A percentile compares a stretch with the other conserved stretches of the same genome.
These are phyloP conservation scores for Orbilia brochopaga DNA, from an alignment of 2,329 filamentous ascomycete species.

Conservation along the genomic window DNA sequence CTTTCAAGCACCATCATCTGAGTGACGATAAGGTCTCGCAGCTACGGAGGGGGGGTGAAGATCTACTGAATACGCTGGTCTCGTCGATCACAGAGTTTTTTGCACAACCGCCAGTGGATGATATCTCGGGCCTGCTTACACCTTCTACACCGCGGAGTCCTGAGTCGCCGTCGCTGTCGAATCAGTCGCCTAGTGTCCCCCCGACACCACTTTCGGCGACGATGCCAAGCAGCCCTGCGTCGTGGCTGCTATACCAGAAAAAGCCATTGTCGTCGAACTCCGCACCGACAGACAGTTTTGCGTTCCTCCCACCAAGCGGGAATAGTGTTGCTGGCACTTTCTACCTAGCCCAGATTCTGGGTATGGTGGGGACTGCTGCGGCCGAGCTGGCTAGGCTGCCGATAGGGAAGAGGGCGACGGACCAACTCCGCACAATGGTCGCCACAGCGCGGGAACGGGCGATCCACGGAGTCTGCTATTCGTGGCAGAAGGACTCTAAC, in stretches of 20 bases:
- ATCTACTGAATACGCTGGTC: conserved; percentile 82
- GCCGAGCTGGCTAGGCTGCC: conserved; percentile 45
- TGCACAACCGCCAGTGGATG: conserved; percentile 83
- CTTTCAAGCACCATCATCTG: conserved; percentile 77
- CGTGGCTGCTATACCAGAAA: conserved; percentile 33
- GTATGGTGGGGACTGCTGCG: conserved; percentile 72
- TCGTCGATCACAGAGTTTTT: conserved; percentile 84
- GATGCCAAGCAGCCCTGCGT: conserved; percentile 67
- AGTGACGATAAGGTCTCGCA: conserved; percentile 72
- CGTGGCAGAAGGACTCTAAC: conserved; percentile 93
- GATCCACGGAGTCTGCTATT: conserved; percentile 80
- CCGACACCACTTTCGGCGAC: conserved; percentile 74
- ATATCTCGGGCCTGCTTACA: conserved; percentile 85
- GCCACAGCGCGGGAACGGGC: conserved; percentile 81
- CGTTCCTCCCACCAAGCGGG: conserved; percentile 90
- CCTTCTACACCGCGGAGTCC: conserved; percentile 77
- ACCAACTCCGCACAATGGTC: conserved; percentile 77
- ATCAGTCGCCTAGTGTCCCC: conserved; percentile 65
- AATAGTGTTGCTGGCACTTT: conserved; percentile 87
- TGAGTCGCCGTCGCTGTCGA: conserved; percentile 59
- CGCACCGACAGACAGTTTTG: conserved; percentile 50
- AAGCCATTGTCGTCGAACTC: conserved; percentile 12
- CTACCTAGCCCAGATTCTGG: conserved; percentile 81
- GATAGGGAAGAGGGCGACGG: conserved; percentile 70
- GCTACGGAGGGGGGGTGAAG: conserved; percentile 76